These are phyloP conservation scores for Basipetospora chlamydospora DNA, from an alignment of 2,329 filamentous ascomycete genomes.

Conservation along the genomic window DNA sequence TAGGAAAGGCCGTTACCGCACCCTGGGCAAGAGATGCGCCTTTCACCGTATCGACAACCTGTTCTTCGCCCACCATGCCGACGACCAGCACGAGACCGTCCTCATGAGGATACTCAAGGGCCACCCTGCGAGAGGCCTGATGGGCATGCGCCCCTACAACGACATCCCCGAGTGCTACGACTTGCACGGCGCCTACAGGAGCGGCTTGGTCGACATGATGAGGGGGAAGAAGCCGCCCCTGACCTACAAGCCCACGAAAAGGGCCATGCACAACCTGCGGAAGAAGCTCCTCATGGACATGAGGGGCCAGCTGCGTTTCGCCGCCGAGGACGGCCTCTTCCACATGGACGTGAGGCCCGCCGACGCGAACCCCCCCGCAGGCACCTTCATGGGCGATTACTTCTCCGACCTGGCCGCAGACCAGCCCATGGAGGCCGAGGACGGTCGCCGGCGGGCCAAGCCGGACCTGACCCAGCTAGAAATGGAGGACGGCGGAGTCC, in stretches of 20 bases:
- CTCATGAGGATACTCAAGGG: constrained; percentile 61
- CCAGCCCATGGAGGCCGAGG: no score
- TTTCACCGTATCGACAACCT: constrained; percentile 39
- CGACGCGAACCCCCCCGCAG: not conserved
- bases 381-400: no score
- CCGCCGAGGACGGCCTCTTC: not conserved
- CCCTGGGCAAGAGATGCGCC: constrained; percentile 48
- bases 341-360: not conserved
- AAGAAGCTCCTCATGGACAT: constrained; percentile 4
- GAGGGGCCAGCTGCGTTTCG: not conserved
- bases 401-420: not conserved
- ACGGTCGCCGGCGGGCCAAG: no score
- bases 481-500: constrained; percentile 52
- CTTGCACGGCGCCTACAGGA: constrained; percentile 55
- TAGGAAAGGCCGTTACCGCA: constrained; percentile 57
- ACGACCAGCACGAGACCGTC: constrained; percentile 85
- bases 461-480: constrained; percentile 10
- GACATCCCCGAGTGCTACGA: constrained; percentile 77
- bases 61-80: constrained; percentile 72
- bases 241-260: constrained; percentile 18
- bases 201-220: constrained; percentile 40
- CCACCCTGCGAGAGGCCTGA: constrained; percentile 54
- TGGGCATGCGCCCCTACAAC: constrained; percentile 49
- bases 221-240: constrained; percentile 19
- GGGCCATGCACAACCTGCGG: constrained; percentile 16